Evolutionary conservation across 345 rosid species (phyloP).

Genomic region (Lagerstroemia speciosa): DNA sequence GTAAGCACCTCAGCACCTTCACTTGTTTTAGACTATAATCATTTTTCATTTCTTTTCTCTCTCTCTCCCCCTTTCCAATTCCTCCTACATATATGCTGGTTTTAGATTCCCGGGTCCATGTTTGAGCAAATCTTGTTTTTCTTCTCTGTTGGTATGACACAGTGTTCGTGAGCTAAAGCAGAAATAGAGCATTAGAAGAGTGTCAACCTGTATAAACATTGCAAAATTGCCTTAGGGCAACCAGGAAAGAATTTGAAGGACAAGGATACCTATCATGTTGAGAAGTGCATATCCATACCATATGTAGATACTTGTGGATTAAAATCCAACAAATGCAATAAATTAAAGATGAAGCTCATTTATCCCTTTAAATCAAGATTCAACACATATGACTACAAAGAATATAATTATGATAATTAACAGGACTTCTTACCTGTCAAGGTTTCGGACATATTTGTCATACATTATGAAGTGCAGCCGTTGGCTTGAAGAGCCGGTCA

Average conservation of each 20-base stretch:
- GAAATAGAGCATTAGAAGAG: neutral
- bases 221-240: neutral
- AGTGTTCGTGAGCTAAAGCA: neutral
- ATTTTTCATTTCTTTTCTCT: too few relatives aligned
- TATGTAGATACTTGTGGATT: neutral
- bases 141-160: neutral
- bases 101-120: too few relatives aligned
- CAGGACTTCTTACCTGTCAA: constrained; percentile 65
- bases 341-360: neutral
- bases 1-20: neutral
- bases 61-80: too few relatives aligned
- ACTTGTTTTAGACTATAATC: neutral
- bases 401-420: neutral
- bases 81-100: too few relatives aligned
- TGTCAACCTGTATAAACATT: neutral
- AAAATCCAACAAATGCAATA: neutral
- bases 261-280: neutral
- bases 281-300: neutral
- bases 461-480: constrained; percentile 79
- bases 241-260: neutral
- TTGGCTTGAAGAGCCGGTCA: constrained; percentile 54
- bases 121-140: neutral
- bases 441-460: constrained; percentile 83
- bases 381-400: neutral
- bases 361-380: neutral